Percentiles rank a stretch among this genome's conserved stretches.
These are phyloP conservation scores for Malassezia arunalokei DNA, from an alignment of 1,284 basidiomycete species.

Conservation along the genomic window DNA sequence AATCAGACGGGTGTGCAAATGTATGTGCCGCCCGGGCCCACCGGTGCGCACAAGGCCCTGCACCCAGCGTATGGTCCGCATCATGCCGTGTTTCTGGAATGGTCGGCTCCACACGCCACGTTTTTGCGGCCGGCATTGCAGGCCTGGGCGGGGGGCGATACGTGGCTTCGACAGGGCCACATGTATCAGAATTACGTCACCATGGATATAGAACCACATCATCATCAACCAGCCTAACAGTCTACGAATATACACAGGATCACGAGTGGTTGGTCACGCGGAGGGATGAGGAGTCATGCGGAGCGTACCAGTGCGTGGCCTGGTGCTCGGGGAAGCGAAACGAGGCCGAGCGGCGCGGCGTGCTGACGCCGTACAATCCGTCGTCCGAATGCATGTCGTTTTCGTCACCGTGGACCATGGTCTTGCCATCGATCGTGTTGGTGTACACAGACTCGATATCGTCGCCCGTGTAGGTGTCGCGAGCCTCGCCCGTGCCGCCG, in stretches of 20 bases:
- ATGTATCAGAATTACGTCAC: conserved; percentile 28
- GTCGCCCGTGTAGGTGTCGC: background rate
- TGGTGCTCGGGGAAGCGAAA: conserved; percentile 14
- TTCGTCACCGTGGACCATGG: conserved; percentile 5
- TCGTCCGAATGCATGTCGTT: background rate
- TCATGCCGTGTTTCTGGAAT: conserved; percentile 28
- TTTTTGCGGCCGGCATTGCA: conserved; percentile 22
- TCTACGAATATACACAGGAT: background rate
- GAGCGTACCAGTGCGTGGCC: background rate
- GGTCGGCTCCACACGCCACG: conserved; percentile 34
- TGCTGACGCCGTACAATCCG: background rate
- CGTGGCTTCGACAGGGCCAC: conserved; percentile 25
- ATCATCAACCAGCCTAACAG: background rate
- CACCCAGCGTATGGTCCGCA: conserved; percentile 22
- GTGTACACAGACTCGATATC: background rate
- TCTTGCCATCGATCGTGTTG: conserved; percentile 7
- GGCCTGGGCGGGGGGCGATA: conserved; percentile 22
- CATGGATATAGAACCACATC: background rate
- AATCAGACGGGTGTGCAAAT: conserved; percentile 37
- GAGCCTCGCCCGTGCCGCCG: no score
- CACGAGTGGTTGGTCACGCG: conserved; percentile 10
- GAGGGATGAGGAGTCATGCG: conserved; percentile 2
- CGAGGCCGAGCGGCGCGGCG: conserved; percentile 4
- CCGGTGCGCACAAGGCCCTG: conserved; percentile 20
- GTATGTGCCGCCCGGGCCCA: conserved; percentile 25